Percentiles rank a stretch among this genome's conserved stretches.
Conservation (phyloP, 345 rosid genomes). For the Eucalyptus cloeziana region DNA sequence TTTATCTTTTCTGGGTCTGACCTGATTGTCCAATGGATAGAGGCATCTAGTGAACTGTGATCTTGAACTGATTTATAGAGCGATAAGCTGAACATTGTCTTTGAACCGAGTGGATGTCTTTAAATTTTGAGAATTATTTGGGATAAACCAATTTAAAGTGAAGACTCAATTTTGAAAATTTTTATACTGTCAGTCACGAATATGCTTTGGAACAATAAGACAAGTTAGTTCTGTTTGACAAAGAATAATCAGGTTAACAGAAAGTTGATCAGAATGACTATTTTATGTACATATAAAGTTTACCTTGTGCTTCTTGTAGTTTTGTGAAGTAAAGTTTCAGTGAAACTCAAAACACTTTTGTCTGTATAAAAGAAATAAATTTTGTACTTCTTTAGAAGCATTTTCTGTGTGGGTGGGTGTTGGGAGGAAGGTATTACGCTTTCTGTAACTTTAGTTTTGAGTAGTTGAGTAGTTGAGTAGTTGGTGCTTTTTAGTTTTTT, state of each 20-base stretch:
- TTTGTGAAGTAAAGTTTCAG: not conserved
- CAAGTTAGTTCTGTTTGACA: not conserved
- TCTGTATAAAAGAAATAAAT: not conserved
- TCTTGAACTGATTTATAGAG: not conserved
- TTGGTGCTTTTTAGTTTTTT: not conserved
- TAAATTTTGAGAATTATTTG: not conserved
- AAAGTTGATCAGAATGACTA: not conserved
- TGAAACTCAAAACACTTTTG: not conserved
- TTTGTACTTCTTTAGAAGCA: not conserved
- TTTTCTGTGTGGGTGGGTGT: not conserved
- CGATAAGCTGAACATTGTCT: not conserved
- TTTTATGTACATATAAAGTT: not conserved
- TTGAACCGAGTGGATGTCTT: not conserved
- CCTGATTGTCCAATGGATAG: not conserved
- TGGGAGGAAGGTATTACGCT: not conserved
- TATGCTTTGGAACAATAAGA: not conserved
- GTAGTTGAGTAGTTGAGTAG: not conserved
- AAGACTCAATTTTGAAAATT: not conserved
- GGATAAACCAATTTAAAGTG: not conserved
- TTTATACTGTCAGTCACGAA: not conserved
- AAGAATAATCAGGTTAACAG: not conserved
- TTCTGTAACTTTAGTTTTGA: not conserved
- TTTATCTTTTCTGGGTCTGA: not conserved
- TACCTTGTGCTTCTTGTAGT: not conserved
- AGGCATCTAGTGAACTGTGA: not conserved